A percentile compares a stretch with the other conserved stretches of the same genome.
Evolutionary conservation across 805 yeast species (phyloP).

Genomic region (Ascoidea tarda): DNA sequence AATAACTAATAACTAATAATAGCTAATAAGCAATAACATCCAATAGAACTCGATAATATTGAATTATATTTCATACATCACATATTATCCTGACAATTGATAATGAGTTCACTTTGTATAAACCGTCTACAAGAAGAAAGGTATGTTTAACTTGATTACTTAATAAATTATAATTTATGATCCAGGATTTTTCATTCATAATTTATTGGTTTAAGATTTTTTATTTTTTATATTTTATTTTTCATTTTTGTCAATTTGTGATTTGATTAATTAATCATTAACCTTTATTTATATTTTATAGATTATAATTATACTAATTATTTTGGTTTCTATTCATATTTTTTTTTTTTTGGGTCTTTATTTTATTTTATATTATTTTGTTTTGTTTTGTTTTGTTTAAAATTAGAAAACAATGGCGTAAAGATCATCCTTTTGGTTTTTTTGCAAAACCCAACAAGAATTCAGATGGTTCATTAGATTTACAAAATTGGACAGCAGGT

Average conservation of each 20-base stretch:
- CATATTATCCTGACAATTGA: not conserved
- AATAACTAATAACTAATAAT: too few species aligned
- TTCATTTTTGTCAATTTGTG: too few species aligned
- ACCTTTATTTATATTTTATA: not conserved
- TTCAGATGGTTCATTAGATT: conserved; percentile 72
- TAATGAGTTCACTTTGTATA: conserved; percentile 46
- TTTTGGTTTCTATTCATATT: not conserved
- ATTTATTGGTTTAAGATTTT: not conserved
- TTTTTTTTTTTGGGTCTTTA: not conserved
- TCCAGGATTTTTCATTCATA: too few species aligned
- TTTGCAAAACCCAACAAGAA: conserved; percentile 78
- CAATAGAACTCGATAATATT: too few species aligned
- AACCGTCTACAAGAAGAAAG: conserved; percentile 84
- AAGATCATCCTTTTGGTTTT: conserved; percentile 96
- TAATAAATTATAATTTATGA: too few species aligned
- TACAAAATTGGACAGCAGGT: conserved; percentile 87
- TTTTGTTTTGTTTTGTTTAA: not conserved
- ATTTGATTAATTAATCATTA: too few species aligned
- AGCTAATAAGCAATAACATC: too few species aligned
- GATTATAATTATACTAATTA: not conserved
- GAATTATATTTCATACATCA: too few species aligned
- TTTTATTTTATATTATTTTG: conserved; percentile 2
- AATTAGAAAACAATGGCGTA: conserved; percentile 86
- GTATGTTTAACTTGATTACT: conserved; percentile 18
- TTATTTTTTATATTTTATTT: not conserved